Evolutionary conservation across 2,329 filamentous ascomycete species (phyloP), one percentile per base, ranked within the genome.

Genomic region (Colletotrichum coccodes): DNA sequence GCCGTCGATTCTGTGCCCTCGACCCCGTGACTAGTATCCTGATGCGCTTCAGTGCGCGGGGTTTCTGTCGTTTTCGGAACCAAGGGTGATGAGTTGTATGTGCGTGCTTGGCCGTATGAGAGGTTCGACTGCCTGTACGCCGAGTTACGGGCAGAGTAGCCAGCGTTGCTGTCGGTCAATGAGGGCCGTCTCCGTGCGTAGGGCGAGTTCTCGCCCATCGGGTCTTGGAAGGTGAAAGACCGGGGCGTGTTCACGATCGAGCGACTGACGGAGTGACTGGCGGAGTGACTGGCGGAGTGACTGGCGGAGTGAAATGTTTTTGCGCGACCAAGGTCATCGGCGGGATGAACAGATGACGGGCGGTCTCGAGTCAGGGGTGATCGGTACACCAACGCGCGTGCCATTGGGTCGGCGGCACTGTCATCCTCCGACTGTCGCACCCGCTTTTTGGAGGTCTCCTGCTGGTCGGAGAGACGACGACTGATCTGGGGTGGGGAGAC

Each of bases 1-100:
- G 92, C 87, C 0, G 92, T 95, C 0, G 96, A 98, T 74, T 96
- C 94, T 0, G 94, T 94, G 9, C 91, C 91, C 75, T 95, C 91
- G 32, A 83, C 73, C 21, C 79, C 81, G 67, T 87, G 82, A 47
- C 77, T 76, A 23, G 76, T 75, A 44, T 76, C 79, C 34, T 73
- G 70, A 9, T 80, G 79, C 0, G 74, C 32, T 18, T 78, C 84
- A 68, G 75, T 79, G 66, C 73, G 79, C 59, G 75, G 77, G 7
- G 73, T 44, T 36, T 86, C 84, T 30, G 76, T 72, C 18, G 81
- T 72, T 53, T 83, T 83, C 8, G 84, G 83, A 11, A 86, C 87
- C 57, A 91, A 79, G 3, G 90, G 89, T 2, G 89, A 91, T 3
- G 90, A 89, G 76, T 87, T 87, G 73, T 87, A 89, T 0, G 82